A percentile compares a stretch with the other conserved stretches of the same genome.
Evolutionary conservation across 352 stramenopile species (phyloP).

Genomic region (Pythium pyrilobum): DNA sequence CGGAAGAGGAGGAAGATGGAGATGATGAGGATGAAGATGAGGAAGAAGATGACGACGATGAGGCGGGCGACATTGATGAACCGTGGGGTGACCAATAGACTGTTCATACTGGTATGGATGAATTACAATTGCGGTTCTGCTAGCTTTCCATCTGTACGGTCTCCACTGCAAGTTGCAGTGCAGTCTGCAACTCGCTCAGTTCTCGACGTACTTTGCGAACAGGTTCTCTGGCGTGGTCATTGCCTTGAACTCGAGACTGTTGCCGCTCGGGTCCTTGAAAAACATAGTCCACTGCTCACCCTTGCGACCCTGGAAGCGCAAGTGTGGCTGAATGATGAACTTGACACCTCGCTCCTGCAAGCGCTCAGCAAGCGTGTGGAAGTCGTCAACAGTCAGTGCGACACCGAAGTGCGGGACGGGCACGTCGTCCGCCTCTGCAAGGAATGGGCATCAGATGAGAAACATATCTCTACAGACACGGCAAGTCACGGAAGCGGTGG

Average conservation of each 20-base stretch:
- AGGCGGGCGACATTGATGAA: slow-evolving; percentile 43
- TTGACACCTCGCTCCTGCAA: slow-evolving; percentile 72
- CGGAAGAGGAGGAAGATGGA: slow-evolving; percentile 25
- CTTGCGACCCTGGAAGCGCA: slow-evolving; percentile 91
- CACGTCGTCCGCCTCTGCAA: slow-evolving; percentile 92
- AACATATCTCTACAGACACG: too few relatives aligned
- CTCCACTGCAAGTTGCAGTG: too few relatives aligned
- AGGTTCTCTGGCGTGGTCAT: slow-evolving; percentile 97
- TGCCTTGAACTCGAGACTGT: slow-evolving; percentile 99
- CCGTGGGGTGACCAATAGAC: slow-evolving; percentile 19
- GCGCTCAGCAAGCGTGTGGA: slow-evolving; percentile 86
- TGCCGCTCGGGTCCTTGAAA: slow-evolving; percentile 97
- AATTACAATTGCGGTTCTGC: not conserved
- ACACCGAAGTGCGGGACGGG: slow-evolving; percentile 96
- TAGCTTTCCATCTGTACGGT: not conserved
- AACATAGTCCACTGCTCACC: slow-evolving; percentile 99
- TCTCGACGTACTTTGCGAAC: slow-evolving; percentile 96
- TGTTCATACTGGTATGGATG: too few relatives aligned
- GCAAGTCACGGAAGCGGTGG: too few relatives aligned
- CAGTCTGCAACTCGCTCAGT: slow-evolving; percentile 22
- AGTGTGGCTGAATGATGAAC: slow-evolving; percentile 96
- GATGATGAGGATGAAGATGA: slow-evolving; percentile 20
- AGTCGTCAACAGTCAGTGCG: slow-evolving; percentile 90
- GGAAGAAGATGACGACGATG: slow-evolving; percentile 24
- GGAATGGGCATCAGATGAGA: too few relatives aligned